These are phyloP conservation scores for Arctostaphylos glauca DNA, from an alignment of 148 eudicot species.

Conservation along the genomic window DNA sequence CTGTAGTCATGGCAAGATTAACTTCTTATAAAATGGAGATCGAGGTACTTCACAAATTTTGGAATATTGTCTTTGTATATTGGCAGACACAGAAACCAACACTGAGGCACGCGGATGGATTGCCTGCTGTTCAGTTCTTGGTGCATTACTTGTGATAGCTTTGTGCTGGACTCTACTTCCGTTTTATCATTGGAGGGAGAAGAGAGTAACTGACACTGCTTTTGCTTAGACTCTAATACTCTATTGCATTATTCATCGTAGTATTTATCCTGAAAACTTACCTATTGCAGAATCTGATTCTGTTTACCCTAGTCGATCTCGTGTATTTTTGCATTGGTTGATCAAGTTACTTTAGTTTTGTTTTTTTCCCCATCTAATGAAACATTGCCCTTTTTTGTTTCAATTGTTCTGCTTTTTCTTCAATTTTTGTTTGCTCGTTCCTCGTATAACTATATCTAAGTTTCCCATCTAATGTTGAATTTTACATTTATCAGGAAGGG, in stretches of 20 bases:
- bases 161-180: background rate
- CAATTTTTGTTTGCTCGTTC: background rate
- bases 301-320: background rate
- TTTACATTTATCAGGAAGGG: constrained; percentile 58
- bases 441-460: background rate
- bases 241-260: background rate
- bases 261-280: constrained; percentile 6
- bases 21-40: constrained; percentile 93
- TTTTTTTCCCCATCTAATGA: background rate
- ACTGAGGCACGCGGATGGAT: background rate
- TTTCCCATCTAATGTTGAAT: background rate
- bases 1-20: constrained; percentile 91
- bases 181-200: background rate
- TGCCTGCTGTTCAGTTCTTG: background rate
- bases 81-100: background rate
- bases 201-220: background rate
- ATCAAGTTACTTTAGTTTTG: background rate
- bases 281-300: background rate
- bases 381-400: background rate
- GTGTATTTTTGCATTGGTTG: background rate
- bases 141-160: background rate
- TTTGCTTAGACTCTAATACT: background rate
- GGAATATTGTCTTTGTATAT: background rate
- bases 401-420: background rate
- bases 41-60: constrained; percentile 55